Base-by-base conservation (phyloP, 495 filamentous ascomycete species). In the Penicillium salamii region DNA sequence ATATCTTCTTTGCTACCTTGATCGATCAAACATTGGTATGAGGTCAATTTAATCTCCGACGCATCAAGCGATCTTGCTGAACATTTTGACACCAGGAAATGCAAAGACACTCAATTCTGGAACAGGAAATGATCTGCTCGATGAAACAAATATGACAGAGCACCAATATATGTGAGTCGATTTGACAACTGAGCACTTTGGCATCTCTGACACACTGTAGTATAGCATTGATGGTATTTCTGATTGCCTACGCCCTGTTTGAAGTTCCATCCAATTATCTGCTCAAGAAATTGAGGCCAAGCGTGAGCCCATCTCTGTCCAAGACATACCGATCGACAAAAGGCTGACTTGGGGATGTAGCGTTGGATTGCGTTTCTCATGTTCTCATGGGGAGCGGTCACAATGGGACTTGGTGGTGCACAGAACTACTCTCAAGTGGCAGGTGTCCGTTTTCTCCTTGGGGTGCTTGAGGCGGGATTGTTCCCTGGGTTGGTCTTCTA, bases 191-290 rank as follows among this genome's bases (percentile, higher is more conserved):
- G 5, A 14, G 26, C 7, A 21, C n/a, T 13, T 0, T 12, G 20
- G 14, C 12, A 11, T n/a, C n/a, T 7, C 60, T 69, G 24, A 70
- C 26, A 14, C 24, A 2, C 7, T 3, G 23, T 15, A 74, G 72
- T 24, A 82, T 88, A 46, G 83, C 85, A 18, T 65, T 89, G 5
- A 88, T 86, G 80, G 75, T 89, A 9, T 89, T 89, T 57, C 67
- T 88, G 0, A 78, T 90, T 9, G 84, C 78, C 9, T 91, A 89
- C 52, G 81, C 76, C 28, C 48, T 81, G 1, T 86, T 87, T 53
- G 83, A 87, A 50, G 83, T 89, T 1, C 85, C 85, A 0, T 84
- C 80, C 13, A 90, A 90, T 50, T 81, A 84, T 58, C 64, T 86
- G 12, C 65, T 89, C 31, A 87, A 88, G 65, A 86, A 82, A 53